These are phyloP conservation scores for Rhodosporidiobolus sp. DNA, from an alignment of 768 basidiomycete genomes.

Conservation along the genomic window DNA sequence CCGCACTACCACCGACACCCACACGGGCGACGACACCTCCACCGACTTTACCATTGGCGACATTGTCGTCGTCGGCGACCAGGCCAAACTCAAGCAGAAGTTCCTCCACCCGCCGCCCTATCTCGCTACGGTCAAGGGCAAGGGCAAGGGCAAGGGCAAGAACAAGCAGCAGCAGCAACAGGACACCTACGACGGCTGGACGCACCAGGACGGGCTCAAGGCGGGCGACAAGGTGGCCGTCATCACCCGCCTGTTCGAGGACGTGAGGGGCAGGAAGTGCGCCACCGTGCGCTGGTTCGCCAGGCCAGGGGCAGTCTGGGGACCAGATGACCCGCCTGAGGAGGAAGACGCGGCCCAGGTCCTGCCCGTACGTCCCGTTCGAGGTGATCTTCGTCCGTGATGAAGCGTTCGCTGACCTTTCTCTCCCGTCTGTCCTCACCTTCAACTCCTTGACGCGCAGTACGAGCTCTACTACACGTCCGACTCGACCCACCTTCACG, in stretches of 20 bases:
- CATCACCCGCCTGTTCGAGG: slow-evolving; percentile 35
- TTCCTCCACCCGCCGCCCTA: slow-evolving; percentile 28
- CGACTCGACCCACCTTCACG: slow-evolving; percentile 32
- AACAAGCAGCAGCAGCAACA: neutral
- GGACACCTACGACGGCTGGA: slow-evolving; percentile 17
- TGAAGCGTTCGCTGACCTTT: neutral
- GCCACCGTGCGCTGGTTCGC: slow-evolving; percentile 39
- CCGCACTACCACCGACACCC: neutral
- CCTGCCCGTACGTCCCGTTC: slow-evolving; percentile 1
- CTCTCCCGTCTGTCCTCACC: neutral
- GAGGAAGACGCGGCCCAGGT: slow-evolving; percentile 9
- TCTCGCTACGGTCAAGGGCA: neutral
- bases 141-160: neutral
- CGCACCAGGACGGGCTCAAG: slow-evolving; percentile 24
- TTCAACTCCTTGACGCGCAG: slow-evolving; percentile 1
- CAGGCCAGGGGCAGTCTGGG: slow-evolving; percentile 25
- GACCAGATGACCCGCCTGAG: slow-evolving; percentile 24
- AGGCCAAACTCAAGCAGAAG: slow-evolving; percentile 20
- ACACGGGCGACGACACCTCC: neutral
- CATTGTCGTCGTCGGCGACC: slow-evolving; percentile 11
- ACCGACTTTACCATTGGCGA: slow-evolving; percentile 25
- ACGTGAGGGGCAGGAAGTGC: slow-evolving; percentile 25
- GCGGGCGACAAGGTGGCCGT: slow-evolving; percentile 34
- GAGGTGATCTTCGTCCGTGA: no score
- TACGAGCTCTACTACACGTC: slow-evolving; percentile 40